Conservation (phyloP, 164 flowering plant genomes). For the Vitis rotundifolia region DNA sequence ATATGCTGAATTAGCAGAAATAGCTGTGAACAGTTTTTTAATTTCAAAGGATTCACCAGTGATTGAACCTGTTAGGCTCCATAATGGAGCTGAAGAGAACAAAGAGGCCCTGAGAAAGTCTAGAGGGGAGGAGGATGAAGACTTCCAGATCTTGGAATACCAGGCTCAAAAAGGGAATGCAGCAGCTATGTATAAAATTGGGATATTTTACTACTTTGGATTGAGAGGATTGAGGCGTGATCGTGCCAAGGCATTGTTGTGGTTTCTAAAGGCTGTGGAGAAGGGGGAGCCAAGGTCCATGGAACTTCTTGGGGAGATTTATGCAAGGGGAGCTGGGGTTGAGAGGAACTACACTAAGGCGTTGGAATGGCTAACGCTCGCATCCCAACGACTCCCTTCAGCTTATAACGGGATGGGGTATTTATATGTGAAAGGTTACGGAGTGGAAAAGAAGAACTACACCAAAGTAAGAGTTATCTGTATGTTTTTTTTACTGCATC, state of each 20-base stretch:
- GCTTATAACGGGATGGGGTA: slow-evolving; percentile 97
- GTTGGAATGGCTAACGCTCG: slow-evolving; percentile 81
- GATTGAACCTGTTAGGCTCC: slow-evolving; percentile 80
- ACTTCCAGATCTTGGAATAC: slow-evolving; percentile 89
- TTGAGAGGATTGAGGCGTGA: slow-evolving; percentile 91
- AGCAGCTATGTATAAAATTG: slow-evolving; percentile 86
- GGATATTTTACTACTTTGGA: slow-evolving; percentile 87
- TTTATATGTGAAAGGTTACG: slow-evolving; percentile 94
- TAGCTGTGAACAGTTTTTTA: slow-evolving; percentile 83
- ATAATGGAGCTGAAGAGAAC: slow-evolving; percentile 91
- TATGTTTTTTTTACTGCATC: not conserved
- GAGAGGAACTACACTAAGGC: slow-evolving; percentile 91
- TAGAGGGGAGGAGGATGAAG: slow-evolving; percentile 97
- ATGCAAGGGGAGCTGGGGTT: slow-evolving; percentile 93
- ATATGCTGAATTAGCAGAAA: slow-evolving; percentile 86
- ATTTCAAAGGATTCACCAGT: slow-evolving; percentile 88
- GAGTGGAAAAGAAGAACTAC: slow-evolving; percentile 89
- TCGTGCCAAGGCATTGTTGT: slow-evolving; percentile 69
- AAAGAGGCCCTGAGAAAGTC: slow-evolving; percentile 85
- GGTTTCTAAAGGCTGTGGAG: slow-evolving; percentile 92
- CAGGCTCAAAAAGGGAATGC: slow-evolving; percentile 95
- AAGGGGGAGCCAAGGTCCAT: slow-evolving; percentile 90
- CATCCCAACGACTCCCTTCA: slow-evolving; percentile 75
- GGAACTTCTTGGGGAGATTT: slow-evolving; percentile 99
- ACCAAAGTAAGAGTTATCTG: slow-evolving; percentile 64